Conservation (phyloP, 352 stramenopile species). For the Globisporangium emineosum region DNA sequence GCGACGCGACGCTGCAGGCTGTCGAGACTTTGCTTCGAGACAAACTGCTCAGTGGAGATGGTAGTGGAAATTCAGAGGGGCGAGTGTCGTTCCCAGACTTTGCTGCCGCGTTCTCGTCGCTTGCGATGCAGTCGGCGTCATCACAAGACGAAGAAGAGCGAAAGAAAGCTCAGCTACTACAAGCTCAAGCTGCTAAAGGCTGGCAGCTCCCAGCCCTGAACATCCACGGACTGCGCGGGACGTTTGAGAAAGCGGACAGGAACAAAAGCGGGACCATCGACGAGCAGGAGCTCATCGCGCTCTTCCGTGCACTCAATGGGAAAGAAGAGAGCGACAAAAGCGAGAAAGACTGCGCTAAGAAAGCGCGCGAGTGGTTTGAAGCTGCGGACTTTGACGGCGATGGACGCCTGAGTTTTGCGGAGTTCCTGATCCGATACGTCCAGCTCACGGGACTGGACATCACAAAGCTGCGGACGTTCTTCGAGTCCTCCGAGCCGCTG, state of each 20-base stretch:
- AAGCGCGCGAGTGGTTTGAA: constrained; percentile 38
- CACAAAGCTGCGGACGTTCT: constrained; percentile 30
- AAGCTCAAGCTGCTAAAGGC: background rate
- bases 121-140: constrained; percentile 42
- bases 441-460: constrained; percentile 41
- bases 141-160: background rate
- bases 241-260: constrained; percentile 40
- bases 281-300: constrained; percentile 26
- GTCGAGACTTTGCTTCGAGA: constrained; percentile 35
- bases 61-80: constrained; percentile 9
- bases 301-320: constrained; percentile 35
- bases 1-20: constrained; percentile 26
- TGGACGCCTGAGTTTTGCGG: constrained; percentile 40
- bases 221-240: constrained; percentile 31
- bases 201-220: constrained; percentile 37
- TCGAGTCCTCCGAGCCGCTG: constrained; percentile 36
- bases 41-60: constrained; percentile 23
- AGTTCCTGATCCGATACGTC: constrained; percentile 66
- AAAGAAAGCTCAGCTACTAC: background rate
- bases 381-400: constrained; percentile 32
- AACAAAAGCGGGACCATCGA: constrained; percentile 41
- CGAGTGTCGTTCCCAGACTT: constrained; percentile 55
- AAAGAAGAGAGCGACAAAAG: constrained; percentile 8
- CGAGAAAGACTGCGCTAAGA: background rate
- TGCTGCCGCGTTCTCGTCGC: constrained; percentile 46